Evolutionary conservation across 2,329 filamentous ascomycete species (phyloP), one percentile per base, ranked within the genome.

Genomic region (Fusarium sarcochroum): DNA sequence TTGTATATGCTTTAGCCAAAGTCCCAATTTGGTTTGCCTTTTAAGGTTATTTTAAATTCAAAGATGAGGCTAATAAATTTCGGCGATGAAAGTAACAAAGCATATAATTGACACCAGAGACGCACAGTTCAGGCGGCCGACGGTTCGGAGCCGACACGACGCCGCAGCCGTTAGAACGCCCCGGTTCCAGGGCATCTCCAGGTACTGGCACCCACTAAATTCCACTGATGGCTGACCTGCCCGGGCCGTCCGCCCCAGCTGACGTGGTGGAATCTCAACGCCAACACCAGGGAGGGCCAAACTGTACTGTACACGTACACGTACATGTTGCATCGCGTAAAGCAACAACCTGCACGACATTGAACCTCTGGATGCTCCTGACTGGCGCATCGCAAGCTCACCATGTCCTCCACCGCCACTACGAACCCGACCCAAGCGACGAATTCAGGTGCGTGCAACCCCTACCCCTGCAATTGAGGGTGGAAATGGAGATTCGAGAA

Each of bases 321-420:
- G 49, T 59, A 64, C 48, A 63, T 70, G 55, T 55, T 65, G 60
- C 56, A 59, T 52, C 37, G 65, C 65, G 62, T 60, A 68, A 68
- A 61, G 21, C 52, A 55, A 56, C 59, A 54, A 64, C 49, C 68
- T 59, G 59, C 63, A 58, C 58, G 59, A 58, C 66, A 57, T 64
- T 69, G 50, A 56, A 48, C 58, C 44, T 59, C 65, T 57, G 57
- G 69, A 76, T 75, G 73, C 67, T 58, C 57, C 65, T 68, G 57
- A 54, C 56, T 53, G 66, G 68, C 58, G 69, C 63, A 57, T 66
- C 58, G 37, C 59, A 46, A 58, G 34, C 61, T 66, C 63, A 76
- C 68, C 70, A 84, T 83, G 82, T 82, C 81, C 56, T 81, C 81
- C 57, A 73, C 76, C 58, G 71, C 76, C 57, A 73, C 76, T 55